Evolutionary conservation across 129 eudicot species (phyloP).

Genomic region (Flaveria sonorensis): DNA sequence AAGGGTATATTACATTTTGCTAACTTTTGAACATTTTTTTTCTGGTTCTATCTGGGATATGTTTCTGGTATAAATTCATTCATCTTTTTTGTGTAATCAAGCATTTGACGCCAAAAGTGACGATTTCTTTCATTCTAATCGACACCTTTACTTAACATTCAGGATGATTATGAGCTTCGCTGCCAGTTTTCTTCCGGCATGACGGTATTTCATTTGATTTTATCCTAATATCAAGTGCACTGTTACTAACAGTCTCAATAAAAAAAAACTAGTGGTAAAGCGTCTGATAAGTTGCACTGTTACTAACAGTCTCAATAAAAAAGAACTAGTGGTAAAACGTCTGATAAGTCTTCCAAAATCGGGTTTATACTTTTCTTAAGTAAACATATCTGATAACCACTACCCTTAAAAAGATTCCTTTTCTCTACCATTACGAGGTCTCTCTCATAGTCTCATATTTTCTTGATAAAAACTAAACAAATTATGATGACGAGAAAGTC

Average conservation of each 20-base stretch:
- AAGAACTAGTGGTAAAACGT: no score
- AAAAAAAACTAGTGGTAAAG: no score
- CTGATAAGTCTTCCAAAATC: no score
- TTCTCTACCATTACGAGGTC: no score
- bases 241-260: not conserved
- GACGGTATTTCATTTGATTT: conserved; percentile 51
- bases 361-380: no score
- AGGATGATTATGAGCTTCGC: conserved; percentile 57
- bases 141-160: conserved; percentile 30
- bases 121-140: not conserved
- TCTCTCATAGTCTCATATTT: no score
- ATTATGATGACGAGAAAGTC: no score
- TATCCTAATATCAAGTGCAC: not conserved
- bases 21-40: conserved; percentile 31
- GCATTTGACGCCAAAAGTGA: conserved; percentile 4
- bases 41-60: conserved; percentile 41
- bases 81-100: conserved; percentile 10
- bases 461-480: no score
- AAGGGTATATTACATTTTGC: conserved; percentile 65
- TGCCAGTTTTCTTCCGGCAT: conserved; percentile 63
- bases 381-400: no score
- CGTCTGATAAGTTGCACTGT: no score
- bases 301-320: no score
- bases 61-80: conserved; percentile 46
- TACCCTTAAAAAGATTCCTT: no score